Evolutionary conservation across 2,329 filamentous ascomycete genomes (phyloP).

Genomic region (Beauveria brongniartii): DNA sequence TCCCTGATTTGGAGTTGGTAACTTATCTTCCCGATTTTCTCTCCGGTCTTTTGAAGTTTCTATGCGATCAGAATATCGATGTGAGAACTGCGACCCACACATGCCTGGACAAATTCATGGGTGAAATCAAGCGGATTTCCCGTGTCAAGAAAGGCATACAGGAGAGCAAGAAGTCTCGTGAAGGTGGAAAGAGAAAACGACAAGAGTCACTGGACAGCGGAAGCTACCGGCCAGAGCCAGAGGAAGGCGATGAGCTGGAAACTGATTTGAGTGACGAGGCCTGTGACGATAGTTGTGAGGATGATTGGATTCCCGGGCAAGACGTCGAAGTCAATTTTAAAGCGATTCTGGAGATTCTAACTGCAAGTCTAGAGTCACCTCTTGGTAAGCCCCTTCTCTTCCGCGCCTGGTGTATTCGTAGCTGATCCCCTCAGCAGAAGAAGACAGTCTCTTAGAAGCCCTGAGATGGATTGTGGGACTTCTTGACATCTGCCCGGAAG

Average conservation of each 20-base stretch:
- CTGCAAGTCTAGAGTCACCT: conserved; percentile 78
- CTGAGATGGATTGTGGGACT: conserved; percentile 94
- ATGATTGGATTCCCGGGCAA: conserved; percentile 95
- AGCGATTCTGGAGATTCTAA: conserved; percentile 84
- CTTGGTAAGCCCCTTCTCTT: conserved; percentile 45
- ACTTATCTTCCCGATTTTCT: conserved; percentile 88
- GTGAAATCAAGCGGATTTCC: conserved; percentile 90
- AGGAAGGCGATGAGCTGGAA: conserved; percentile 53
- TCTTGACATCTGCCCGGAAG: conserved; percentile 93
- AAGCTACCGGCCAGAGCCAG: conserved; percentile 49
- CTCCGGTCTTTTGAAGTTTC: conserved; percentile 79
- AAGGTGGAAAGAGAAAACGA: conserved; percentile 59
- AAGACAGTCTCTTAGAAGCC: conserved; percentile 85
- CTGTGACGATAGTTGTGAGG: conserved; percentile 60
- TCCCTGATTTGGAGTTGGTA: conserved; percentile 91
- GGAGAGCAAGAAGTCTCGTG: conserved; percentile 69
- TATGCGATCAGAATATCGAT: conserved; percentile 84
- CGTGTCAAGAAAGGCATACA: conserved; percentile 86
- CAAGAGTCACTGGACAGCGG: conserved; percentile 62
- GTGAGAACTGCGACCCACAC: conserved; percentile 91
- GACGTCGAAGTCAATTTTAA: conserved; percentile 92
- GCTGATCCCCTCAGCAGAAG: conserved; percentile 45
- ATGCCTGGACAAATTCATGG: conserved; percentile 81
- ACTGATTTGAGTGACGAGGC: conserved; percentile 51
- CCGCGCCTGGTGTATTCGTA: background rate